Evolutionary conservation across 176 grass and related monocot genomes (phyloP), one percentile per base, ranked within the genome.

Genomic region (Raddia guianensis): DNA sequence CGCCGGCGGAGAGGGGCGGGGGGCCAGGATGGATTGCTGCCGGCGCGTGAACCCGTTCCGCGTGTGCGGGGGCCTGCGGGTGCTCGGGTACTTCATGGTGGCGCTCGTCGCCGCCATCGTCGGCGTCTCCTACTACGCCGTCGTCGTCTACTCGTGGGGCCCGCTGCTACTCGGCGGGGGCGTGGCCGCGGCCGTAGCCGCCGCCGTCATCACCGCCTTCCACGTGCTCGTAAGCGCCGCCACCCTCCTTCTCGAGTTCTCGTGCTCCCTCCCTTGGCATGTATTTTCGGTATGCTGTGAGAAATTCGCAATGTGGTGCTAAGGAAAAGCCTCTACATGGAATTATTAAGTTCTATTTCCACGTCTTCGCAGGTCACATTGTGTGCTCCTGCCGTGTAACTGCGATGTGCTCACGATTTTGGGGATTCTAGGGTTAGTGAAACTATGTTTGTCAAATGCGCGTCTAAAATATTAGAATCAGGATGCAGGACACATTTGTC

Each of bases 91-190:
- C 85, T 64, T 93, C 74, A 87, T 93, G 90, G 18, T 98, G 62
- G 70, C 75, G 56, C 80, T 98, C 9, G 81, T 98, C 46, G 83
- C 46, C 20, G 92, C 81, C 50, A 93, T 98, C 80, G 74, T 69
- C 54, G 90, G 73, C 51, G 52, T 77, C 59, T 91, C 90, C 66
- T 98, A 98, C 90, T 98, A 94, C 88, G 88, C 90, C 56, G 86
- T 98, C 46, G 83, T 98, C 70, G 49, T 87, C 72, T 91, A 64
- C 51, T 77, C 83, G 43, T 98, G 95, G 95, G 95, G 90, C 48
- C 91, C 95, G 2, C 5, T 64, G 34, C 86, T 98, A 61, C 73
- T 85, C 35, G 21, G 15, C 19, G 72, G 64, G 5, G 78, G 81
- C 12, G 55, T 42, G 16, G 6, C 77, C 43, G 85, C 75, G 6